Evolutionary conservation across 805 yeast species (phyloP).

Genomic region (Monosporozyma aquatica): DNA sequence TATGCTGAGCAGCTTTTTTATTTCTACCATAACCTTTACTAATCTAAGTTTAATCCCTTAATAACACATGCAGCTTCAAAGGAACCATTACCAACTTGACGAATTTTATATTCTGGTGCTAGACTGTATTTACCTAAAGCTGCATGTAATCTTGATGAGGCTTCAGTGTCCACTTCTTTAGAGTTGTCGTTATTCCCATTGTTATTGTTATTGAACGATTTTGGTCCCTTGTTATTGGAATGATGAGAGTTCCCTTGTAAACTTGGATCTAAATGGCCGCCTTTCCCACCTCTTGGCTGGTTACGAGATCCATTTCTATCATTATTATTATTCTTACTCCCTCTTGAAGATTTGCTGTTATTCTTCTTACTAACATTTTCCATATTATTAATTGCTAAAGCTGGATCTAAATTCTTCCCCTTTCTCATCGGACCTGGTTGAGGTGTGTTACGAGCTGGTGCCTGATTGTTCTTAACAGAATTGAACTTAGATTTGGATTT

Average conservation of each 20-base stretch:
- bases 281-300: neutral
- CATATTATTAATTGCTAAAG: neutral
- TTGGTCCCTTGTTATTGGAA: neutral
- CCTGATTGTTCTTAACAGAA: neutral
- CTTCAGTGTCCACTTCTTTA: constrained; percentile 2
- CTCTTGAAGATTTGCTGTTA: neutral
- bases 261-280: neutral
- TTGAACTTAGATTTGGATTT: neutral
- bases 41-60: constrained; percentile 6
- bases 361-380: neutral
- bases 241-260: neutral
- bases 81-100: neutral
- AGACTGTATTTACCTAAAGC: constrained; percentile 5
- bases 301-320: neutral
- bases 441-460: neutral
- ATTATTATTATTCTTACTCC: neutral
- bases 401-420: constrained; percentile 2
- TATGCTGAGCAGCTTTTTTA: constrained; percentile 12
- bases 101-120: constrained; percentile 6
- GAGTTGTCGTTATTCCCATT: neutral
- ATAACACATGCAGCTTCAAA: constrained; percentile 10
- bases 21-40: constrained; percentile 12
- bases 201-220: neutral
- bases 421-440: neutral
- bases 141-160: constrained; percentile 7